Conservation (phyloP, 2,329 filamentous ascomycete species). For the Pseudocercospora fuligena region DNA sequence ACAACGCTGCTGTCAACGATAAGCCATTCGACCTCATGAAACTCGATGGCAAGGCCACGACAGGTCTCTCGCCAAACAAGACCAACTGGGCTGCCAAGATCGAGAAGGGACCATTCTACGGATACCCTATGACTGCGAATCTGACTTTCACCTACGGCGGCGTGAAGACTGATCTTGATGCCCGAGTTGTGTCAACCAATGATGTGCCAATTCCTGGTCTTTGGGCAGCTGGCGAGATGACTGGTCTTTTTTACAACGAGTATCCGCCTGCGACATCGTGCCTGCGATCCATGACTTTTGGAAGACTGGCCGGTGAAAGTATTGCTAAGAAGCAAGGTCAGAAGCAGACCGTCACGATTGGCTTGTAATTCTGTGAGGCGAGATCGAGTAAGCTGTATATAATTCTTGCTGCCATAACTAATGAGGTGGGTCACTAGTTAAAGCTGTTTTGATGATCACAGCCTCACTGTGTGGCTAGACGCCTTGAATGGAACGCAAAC, state of each 20-base stretch:
- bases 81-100: constrained; percentile 50
- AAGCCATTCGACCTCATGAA: constrained; percentile 49
- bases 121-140: constrained; percentile 41
- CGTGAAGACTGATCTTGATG: constrained; percentile 47
- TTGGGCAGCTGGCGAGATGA: constrained; percentile 43
- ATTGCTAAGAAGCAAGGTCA: constrained; percentile 33
- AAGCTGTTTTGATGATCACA: too few species aligned
- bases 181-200: constrained; percentile 46
- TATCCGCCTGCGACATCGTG: constrained; percentile 44
- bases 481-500: too few species aligned
- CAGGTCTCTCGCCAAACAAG: constrained; percentile 45
- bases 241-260: constrained; percentile 44
- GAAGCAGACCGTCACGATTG: constrained; percentile 5
- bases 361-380: background rate
- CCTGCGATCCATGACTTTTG: constrained; percentile 42
- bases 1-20: constrained; percentile 47
- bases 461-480: too few species aligned
- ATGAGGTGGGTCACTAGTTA: too few species aligned
- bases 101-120: constrained; percentile 45
- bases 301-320: constrained; percentile 38
- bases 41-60: constrained; percentile 48
- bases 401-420: too few species aligned
- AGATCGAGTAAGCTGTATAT: background rate
- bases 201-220: constrained; percentile 46
- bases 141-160: constrained; percentile 45